Evolutionary conservation across 805 yeast species (phyloP).

Genomic region (Cyberlindnera maritima): DNA sequence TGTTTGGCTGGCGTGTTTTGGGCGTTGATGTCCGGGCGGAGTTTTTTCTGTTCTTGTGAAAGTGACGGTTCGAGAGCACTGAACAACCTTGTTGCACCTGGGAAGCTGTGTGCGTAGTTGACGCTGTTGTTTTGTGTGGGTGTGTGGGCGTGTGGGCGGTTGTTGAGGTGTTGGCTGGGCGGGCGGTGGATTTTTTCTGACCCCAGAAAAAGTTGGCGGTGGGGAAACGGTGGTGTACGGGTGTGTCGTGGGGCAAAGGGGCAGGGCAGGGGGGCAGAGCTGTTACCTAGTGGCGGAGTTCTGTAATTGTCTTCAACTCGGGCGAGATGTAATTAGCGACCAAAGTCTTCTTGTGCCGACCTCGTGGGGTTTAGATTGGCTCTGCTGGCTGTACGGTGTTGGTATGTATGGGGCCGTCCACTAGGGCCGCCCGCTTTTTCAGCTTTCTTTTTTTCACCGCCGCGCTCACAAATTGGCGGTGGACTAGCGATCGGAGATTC

Average conservation of each 20-base stretch:
- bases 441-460: not conserved
- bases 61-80: too few relatives aligned
- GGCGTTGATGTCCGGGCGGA: too few relatives aligned
- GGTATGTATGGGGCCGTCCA: too few relatives aligned
- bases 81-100: not conserved
- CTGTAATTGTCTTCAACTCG: too few relatives aligned
- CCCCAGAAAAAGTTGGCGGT: conserved; percentile 5
- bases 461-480: too few relatives aligned
- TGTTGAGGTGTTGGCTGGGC: not conserved
- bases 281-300: too few relatives aligned
- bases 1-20: too few relatives aligned
- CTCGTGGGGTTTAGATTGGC: too few relatives aligned
- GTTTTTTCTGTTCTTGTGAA: too few relatives aligned
- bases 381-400: not conserved
- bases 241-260: not conserved
- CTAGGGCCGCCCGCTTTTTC: not conserved
- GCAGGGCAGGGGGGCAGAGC: not conserved
- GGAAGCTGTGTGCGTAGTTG: not conserved
- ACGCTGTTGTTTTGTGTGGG: not conserved
- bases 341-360: too few relatives aligned
- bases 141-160: not conserved
- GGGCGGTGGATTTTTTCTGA: not conserved
- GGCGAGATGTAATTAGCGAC: too few relatives aligned
- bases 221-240: conserved; percentile 1
- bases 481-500: too few relatives aligned